Evolutionary conservation across 176 grass and related monocot genomes (phyloP).

Genomic region (Carex cristatella): DNA sequence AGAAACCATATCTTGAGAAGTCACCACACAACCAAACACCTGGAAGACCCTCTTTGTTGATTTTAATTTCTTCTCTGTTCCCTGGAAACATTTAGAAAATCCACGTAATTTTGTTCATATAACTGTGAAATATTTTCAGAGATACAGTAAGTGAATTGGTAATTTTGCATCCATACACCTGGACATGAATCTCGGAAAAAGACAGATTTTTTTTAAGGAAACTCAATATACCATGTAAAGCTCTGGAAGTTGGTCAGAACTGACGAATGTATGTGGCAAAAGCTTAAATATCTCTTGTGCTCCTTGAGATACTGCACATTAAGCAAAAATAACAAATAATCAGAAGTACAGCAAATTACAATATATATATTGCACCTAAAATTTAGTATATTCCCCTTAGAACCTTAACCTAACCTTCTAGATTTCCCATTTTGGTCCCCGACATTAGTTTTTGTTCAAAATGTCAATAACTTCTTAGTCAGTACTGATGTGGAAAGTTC

Average conservation of each 20-base stretch:
- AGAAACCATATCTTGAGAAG: constrained; percentile 81
- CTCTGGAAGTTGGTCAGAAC: constrained; percentile 63
- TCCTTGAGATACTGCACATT: constrained; percentile 75
- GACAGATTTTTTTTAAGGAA: constrained; percentile 4
- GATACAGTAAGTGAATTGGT: not conserved
- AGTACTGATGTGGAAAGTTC: not conserved
- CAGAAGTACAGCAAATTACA: not conserved
- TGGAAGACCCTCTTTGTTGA: constrained; percentile 72
- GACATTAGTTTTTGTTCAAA: not conserved
- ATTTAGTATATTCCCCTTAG: not conserved
- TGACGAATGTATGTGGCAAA: constrained; percentile 77
- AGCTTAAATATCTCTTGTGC: constrained; percentile 98
- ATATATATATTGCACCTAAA: not conserved
- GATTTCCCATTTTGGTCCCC: not conserved
- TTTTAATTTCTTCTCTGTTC: constrained; percentile 35
- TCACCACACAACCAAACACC: constrained; percentile 80
- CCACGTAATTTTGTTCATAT: not conserved
- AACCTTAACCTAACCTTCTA: not conserved
- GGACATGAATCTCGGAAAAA: not conserved
- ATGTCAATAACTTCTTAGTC: not conserved
- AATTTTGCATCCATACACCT: not conserved
- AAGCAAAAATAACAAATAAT: constrained; percentile 31
- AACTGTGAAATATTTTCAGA: not conserved
- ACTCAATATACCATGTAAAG: constrained; percentile 46
- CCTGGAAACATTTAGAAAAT: constrained; percentile 36